These are phyloP conservation scores for Puccinellia tenuiflora DNA, from an alignment of 176 grass and related monocot genomes.

Conservation along the genomic window DNA sequence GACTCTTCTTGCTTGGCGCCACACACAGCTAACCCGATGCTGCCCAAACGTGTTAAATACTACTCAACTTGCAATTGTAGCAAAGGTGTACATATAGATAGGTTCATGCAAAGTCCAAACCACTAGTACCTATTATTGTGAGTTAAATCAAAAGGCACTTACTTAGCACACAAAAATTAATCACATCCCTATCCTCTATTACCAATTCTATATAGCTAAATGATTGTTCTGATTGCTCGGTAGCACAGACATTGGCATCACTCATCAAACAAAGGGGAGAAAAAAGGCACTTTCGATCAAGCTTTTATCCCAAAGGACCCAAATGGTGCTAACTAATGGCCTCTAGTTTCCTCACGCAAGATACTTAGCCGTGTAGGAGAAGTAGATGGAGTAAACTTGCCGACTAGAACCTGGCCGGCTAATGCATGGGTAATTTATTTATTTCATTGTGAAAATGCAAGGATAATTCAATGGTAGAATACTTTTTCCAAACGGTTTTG, in stretches of 20 bases:
- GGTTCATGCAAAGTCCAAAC: constrained; percentile 29
- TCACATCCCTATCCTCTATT: constrained; percentile 38
- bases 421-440: background rate
- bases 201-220: constrained; percentile 48
- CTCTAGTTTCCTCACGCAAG: constrained; percentile 39
- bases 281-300: constrained; percentile 21
- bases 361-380: constrained; percentile 34
- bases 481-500: too few species aligned
- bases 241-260: constrained; percentile 21
- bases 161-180: constrained; percentile 48
- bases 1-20: constrained; percentile 12
- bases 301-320: background rate
- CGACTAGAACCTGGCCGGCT: constrained; percentile 23
- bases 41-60: constrained; percentile 26
- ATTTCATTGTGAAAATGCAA: background rate
- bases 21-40: background rate
- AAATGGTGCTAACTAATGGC: constrained; percentile 25
- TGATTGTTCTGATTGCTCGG: constrained; percentile 24
- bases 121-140: constrained; percentile 36
- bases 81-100: constrained; percentile 16
- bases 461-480: background rate
- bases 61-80: constrained; percentile 31
- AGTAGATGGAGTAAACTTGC: constrained; percentile 31
- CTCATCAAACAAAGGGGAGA: constrained; percentile 5
- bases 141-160: constrained; percentile 23